Percentiles rank a stretch among this genome's conserved stretches.
phyloP scores from a whole-genome alignment of 176 grass and related monocot species.

The Canna indica region DNA sequence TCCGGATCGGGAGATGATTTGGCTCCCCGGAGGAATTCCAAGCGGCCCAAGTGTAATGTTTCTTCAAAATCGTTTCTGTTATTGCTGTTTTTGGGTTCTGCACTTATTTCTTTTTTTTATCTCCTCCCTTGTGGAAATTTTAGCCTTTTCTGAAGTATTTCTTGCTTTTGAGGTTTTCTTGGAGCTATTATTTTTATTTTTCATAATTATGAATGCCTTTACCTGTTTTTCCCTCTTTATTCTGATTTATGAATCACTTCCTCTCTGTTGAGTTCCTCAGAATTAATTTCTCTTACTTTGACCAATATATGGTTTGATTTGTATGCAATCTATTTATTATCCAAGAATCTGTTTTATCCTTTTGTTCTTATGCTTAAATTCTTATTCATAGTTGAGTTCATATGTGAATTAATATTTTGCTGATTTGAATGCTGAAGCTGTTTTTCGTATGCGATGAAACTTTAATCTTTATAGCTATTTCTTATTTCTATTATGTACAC shows the following conservation, averaged over 20 bases:
- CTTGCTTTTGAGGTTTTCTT: too few species aligned
- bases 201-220: too few species aligned
- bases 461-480: constrained; percentile 2
- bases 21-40: not conserved
- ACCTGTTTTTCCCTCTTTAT: too few species aligned
- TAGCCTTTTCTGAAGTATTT: not conserved
- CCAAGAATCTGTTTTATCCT: too few species aligned
- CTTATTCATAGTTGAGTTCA: too few species aligned
- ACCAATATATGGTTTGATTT: too few species aligned
- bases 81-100: not conserved
- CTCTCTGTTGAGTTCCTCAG: too few species aligned
- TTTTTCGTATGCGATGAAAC: not conserved
- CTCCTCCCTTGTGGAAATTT: not conserved
- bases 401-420: not conserved
- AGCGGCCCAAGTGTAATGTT: constrained; percentile 14
- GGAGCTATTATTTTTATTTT: too few species aligned
- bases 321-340: too few species aligned
- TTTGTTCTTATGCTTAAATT: too few species aligned
- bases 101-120: not conserved
- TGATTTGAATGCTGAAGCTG: not conserved
- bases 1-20: constrained; percentile 1
- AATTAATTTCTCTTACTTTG: too few species aligned
- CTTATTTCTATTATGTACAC: constrained; percentile 1
- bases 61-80: not conserved
- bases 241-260: too few species aligned